Percentiles rank a stretch among this genome's conserved stretches.
phyloP scores from a whole-genome alignment of 2,329 filamentous ascomycete genomes.

The Alternaria gaisen region DNA sequence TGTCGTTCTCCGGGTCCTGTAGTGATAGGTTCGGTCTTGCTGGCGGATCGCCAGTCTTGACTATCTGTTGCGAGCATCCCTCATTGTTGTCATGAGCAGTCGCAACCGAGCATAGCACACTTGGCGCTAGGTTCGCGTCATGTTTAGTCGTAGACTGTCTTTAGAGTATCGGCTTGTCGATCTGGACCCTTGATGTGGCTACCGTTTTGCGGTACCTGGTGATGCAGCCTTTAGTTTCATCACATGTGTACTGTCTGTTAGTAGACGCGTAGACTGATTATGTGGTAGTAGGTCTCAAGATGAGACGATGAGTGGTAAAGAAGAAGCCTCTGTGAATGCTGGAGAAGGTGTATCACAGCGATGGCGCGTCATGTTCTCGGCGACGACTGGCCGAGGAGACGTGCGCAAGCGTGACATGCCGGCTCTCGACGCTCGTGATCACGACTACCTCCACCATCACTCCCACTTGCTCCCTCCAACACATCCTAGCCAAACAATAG shows the following conservation, averaged over 20 bases:
- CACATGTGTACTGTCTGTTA: neutral
- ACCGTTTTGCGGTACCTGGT: neutral
- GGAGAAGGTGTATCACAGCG: conserved; percentile 16
- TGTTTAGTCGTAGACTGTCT: neutral
- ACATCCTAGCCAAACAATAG: conserved; percentile 8
- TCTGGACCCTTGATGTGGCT: neutral
- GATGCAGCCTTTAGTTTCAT: neutral
- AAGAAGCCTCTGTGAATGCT: neutral
- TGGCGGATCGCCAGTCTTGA: no score
- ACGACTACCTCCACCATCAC: conserved; percentile 21
- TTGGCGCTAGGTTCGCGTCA: neutral
- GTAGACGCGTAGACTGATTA: neutral
- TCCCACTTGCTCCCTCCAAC: conserved; percentile 16
- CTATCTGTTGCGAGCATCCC: neutral
- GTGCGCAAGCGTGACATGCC: conserved; percentile 37
- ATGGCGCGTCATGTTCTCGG: conserved; percentile 22
- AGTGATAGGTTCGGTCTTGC: no score
- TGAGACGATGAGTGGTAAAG: neutral
- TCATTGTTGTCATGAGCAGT: neutral
- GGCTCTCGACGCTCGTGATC: conserved; percentile 34
- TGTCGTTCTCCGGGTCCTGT: no score
- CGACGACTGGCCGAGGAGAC: conserved; percentile 28
- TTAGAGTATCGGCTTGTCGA: neutral
- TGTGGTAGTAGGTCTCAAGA: neutral
- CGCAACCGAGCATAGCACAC: neutral